Percentiles rank a stretch among this genome's conserved stretches.
Conservation (phyloP, 352 stramenopile species). For the Pilasporangium apinafurcum region DNA sequence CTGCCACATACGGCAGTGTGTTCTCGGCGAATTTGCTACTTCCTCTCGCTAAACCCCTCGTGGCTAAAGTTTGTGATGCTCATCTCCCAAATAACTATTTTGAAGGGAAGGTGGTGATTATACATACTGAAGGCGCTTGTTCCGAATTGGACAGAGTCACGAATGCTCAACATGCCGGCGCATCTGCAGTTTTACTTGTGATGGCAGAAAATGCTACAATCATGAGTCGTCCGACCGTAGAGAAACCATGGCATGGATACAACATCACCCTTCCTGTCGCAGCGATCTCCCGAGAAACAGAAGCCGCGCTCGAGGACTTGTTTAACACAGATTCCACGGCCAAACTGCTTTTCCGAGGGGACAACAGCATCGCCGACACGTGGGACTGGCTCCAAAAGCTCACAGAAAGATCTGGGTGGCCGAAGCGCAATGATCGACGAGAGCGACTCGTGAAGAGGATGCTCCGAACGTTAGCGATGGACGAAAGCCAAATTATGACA, state of each 20-base stretch:
- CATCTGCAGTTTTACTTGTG: constrained; percentile 24
- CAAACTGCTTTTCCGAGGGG: constrained; percentile 19
- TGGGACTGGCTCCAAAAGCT: constrained; percentile 41
- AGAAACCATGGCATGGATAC: constrained; percentile 52
- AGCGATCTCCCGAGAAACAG: constrained; percentile 27
- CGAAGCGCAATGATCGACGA: constrained; percentile 29
- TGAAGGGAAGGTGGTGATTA: constrained; percentile 19
- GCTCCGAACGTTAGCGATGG: constrained; percentile 7
- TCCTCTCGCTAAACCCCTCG: constrained; percentile 8
- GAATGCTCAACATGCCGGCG: constrained; percentile 32
- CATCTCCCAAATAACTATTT: constrained; percentile 1
- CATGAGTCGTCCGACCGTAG: constrained; percentile 24
- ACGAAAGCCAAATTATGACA: constrained; percentile 15
- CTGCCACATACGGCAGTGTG: constrained; percentile 40
- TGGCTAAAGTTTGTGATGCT: constrained; percentile 14
- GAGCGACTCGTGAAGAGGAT: constrained; percentile 19
- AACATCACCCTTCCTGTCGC: constrained; percentile 58
- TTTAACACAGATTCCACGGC: constrained; percentile 4
- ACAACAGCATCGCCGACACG: constrained; percentile 38
- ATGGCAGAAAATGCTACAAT: constrained; percentile 14
- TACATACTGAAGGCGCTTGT: constrained; percentile 16
- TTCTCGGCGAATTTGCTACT: constrained; percentile 20
- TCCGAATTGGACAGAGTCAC: constrained; percentile 37
- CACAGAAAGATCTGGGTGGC: constrained; percentile 27
- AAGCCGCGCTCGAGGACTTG: constrained; percentile 12